These are phyloP conservation scores for Cordyceps cicadae DNA, from an alignment of 2,329 filamentous ascomycete species.

Conservation along the genomic window DNA sequence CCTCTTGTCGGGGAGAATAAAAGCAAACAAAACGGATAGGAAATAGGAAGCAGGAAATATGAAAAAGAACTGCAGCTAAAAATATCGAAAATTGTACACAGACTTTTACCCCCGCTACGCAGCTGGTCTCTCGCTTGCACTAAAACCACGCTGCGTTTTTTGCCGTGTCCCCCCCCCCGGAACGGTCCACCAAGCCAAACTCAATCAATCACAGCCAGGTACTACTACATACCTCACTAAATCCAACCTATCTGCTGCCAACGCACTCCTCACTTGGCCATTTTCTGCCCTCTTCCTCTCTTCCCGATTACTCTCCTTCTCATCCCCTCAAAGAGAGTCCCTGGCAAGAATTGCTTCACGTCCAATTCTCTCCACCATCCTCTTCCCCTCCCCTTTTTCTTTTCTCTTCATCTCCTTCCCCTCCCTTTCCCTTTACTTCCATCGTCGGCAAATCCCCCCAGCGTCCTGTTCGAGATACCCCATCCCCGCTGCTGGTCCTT, in stretches of 20 bases:
- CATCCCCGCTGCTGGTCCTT: background rate
- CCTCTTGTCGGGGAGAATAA: background rate
- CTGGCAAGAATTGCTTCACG: slow-evolving; percentile 22
- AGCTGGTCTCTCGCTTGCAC: background rate
- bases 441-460: slow-evolving; percentile 13
- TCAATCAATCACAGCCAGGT: background rate
- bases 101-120: background rate
- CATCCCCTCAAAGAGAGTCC: slow-evolving; percentile 19
- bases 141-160: background rate
- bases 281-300: slow-evolving; percentile 11
- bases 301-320: slow-evolving; percentile 12
- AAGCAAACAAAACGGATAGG: background rate
- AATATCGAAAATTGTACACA: background rate
- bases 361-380: slow-evolving; percentile 15
- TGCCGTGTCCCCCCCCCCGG: background rate
- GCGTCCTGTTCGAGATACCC: slow-evolving; percentile 9
- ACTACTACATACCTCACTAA: background rate
- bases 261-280: background rate
- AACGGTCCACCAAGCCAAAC: slow-evolving; percentile 2
- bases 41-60: background rate
- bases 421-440: slow-evolving; percentile 14
- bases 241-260: background rate
- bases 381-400: slow-evolving; percentile 15
- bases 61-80: background rate
- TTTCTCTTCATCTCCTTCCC: slow-evolving; percentile 15